Evolutionary conservation across 441 rosid species (phyloP).

Genomic region (Raphanus hybrid): DNA sequence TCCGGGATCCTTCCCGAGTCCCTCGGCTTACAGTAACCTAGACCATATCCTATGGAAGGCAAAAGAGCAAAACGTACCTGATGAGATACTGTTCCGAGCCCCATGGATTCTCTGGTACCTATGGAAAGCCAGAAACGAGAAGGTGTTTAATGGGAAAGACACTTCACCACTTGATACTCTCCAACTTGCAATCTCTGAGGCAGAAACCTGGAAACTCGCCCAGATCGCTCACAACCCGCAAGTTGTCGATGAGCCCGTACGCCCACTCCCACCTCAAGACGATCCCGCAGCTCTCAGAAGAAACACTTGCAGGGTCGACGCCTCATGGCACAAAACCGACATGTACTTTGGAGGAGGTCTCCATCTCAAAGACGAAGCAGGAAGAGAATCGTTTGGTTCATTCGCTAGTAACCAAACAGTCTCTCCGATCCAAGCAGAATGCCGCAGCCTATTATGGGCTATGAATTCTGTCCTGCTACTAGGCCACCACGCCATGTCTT

Average conservation of each 20-base stretch:
- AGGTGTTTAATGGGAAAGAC: background rate
- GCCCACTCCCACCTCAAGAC: too few relatives aligned
- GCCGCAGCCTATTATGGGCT: background rate
- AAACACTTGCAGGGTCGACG: background rate
- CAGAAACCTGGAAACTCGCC: background rate
- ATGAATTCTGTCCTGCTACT: background rate
- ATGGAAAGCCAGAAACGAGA: background rate
- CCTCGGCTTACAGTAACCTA: background rate
- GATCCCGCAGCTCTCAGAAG: too few relatives aligned
- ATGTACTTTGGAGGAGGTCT: background rate
- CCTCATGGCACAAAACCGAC: background rate
- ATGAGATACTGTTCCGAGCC: too few relatives aligned
- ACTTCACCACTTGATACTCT: background rate
- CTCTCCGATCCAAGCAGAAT: background rate
- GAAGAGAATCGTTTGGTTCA: background rate
- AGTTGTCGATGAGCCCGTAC: too few relatives aligned
- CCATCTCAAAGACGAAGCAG: background rate
- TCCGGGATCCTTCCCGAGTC: background rate
- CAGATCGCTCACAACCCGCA: too few relatives aligned
- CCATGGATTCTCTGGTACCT: background rate
- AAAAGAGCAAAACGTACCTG: background rate
- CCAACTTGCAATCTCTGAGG: background rate
- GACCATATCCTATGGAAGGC: background rate
- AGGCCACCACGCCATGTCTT: background rate
- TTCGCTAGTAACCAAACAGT: background rate